A percentile compares a stretch with the other conserved stretches of the same genome.
Conservation (phyloP, 495 filamentous ascomycete species). For the Cudoniella acicularis region DNA sequence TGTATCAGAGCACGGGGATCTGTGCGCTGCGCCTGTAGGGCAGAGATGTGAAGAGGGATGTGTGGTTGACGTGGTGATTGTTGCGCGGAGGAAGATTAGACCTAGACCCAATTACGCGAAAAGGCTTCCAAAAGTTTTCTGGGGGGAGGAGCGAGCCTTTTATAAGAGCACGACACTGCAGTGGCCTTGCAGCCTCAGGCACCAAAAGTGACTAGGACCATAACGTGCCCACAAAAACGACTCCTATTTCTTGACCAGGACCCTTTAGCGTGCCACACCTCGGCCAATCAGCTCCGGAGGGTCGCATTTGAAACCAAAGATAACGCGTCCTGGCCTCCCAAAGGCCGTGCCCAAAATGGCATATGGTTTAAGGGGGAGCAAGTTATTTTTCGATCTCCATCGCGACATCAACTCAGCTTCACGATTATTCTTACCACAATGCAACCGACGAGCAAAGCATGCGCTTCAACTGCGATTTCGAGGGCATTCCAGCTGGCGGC, state of each 20-base stretch:
- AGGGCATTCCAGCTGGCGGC: neutral
- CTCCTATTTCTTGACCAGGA: too few species aligned
- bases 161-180: constrained; percentile 13
- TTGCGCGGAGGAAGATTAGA: constrained; percentile 10
- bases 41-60: constrained; percentile 3
- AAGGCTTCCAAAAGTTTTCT: constrained; percentile 15
- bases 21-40: constrained; percentile 13
- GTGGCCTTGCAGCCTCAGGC: neutral
- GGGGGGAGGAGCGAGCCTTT: constrained; percentile 4
- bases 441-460: neutral
- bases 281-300: too few species aligned
- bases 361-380: neutral
- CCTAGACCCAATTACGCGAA: constrained; percentile 20
- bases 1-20: constrained; percentile 17
- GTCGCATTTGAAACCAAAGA: too few species aligned
- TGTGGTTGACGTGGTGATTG: constrained; percentile 10
- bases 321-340: too few species aligned
- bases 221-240: too few species aligned
- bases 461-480: neutral
- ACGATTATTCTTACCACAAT: neutral
- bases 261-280: too few species aligned
- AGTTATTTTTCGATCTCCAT: neutral
- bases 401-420: neutral
- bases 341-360: too few species aligned
- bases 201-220: too few species aligned